Evolutionary conservation across 306 rosid species (phyloP).

Genomic region (Arachis stenosperma): DNA sequence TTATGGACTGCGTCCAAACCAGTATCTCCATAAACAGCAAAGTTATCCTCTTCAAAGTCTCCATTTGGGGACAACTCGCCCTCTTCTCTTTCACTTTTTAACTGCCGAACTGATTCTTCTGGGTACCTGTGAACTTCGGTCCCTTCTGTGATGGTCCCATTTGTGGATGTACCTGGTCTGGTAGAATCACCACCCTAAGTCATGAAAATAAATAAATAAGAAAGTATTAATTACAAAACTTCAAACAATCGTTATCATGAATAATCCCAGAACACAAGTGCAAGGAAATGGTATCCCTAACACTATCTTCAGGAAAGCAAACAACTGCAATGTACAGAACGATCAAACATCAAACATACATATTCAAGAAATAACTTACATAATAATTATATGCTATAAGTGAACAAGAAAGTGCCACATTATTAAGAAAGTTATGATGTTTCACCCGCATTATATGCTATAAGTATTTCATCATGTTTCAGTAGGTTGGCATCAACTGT

Average conservation of each 20-base stretch:
- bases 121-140: conserved; percentile 53
- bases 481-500: conserved; percentile 21
- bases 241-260: conserved; percentile 10
- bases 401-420: conserved; percentile 8
- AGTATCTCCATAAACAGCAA: conserved; percentile 66
- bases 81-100: conserved; percentile 92
- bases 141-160: conserved; percentile 61
- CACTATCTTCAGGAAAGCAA: conserved; percentile 15
- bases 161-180: conserved; percentile 61
- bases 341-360: conserved; percentile 1
- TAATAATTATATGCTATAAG: conserved; percentile 25
- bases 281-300: conserved; percentile 12
- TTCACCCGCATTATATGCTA: conserved; percentile 3
- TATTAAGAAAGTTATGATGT: conserved; percentile 25
- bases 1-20: conserved; percentile 55
- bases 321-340: conserved; percentile 32
- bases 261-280: conserved; percentile 29
- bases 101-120: conserved; percentile 70
- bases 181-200: conserved; percentile 79
- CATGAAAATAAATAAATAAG: conserved; percentile 19
- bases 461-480: conserved; percentile 29
- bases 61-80: conserved; percentile 99
- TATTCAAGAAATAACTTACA: background rate
- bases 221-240: conserved; percentile 29
- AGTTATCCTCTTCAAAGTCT: conserved; percentile 94